Conservation (phyloP, 371 early-diverging fungal genomes). For the Coelomomyces lativittatus region DNA sequence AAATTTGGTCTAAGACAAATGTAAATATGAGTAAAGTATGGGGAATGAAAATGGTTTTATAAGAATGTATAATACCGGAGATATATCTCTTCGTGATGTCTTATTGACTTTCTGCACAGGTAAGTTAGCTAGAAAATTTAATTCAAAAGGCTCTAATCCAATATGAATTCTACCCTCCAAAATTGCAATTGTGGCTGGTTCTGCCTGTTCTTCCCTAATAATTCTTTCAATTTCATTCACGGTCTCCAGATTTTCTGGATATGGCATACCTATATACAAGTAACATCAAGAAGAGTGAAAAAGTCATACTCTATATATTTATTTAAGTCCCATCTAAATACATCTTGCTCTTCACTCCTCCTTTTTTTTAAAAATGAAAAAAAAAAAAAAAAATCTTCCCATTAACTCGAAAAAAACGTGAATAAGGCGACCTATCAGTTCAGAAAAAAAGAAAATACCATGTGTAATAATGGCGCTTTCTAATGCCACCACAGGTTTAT, state of each 20-base stretch:
- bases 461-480: slow-evolving; percentile 86
- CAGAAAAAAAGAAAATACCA: slow-evolving; percentile 20
- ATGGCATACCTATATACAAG: slow-evolving; percentile 56
- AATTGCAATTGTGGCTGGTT: slow-evolving; percentile 79
- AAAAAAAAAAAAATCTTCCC: too few relatives aligned
- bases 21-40: too few relatives aligned
- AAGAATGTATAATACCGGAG: too few relatives aligned
- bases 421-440: neutral
- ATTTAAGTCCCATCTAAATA: too few relatives aligned
- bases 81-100: slow-evolving; percentile 66
- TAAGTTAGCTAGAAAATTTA: slow-evolving; percentile 42
- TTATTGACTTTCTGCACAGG: slow-evolving; percentile 46
- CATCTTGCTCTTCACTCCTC: too few relatives aligned
- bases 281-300: neutral
- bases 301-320: neutral
- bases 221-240: slow-evolving; percentile 59
- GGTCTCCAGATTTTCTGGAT: slow-evolving; percentile 70
- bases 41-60: too few relatives aligned
- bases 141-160: slow-evolving; percentile 32
- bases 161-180: slow-evolving; percentile 65
- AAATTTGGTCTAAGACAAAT: too few relatives aligned
- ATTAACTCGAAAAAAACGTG: neutral
- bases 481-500: slow-evolving; percentile 66
- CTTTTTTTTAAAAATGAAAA: too few relatives aligned
- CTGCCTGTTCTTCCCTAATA: slow-evolving; percentile 48